A percentile compares a stretch with the other conserved stretches of the same genome.
These are phyloP conservation scores for Nakazawaea pomicola DNA, from an alignment of 805 yeast genomes.

Conservation along the genomic window DNA sequence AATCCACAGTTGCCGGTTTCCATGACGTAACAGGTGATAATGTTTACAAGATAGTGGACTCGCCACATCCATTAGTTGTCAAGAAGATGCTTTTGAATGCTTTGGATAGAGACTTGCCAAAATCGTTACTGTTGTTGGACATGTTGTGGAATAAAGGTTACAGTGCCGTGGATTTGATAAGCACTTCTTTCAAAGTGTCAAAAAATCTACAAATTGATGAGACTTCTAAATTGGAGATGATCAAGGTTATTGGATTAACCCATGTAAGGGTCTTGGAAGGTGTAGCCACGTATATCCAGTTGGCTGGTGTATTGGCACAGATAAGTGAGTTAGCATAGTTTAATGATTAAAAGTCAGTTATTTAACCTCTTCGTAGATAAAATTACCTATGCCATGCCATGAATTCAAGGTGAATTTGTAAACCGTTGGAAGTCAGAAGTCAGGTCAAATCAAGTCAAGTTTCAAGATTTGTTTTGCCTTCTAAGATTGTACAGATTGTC, in stretches of 20 bases:
- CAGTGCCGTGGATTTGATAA: constrained; percentile 86
- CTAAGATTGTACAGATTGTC: no score
- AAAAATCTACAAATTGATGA: constrained; percentile 73
- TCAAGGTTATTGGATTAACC: constrained; percentile 82
- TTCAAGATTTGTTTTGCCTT: no score
- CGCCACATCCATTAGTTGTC: constrained; percentile 89
- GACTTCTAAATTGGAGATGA: constrained; percentile 62
- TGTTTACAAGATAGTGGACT: constrained; percentile 92
- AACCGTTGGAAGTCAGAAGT: no score
- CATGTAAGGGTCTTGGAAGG: constrained; percentile 95
- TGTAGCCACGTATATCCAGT: constrained; percentile 79
- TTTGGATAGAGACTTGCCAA: constrained; percentile 47
- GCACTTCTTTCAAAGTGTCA: constrained; percentile 84
- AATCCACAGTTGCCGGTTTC: constrained; percentile 92
- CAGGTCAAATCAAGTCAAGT: no score
- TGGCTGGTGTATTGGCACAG: constrained; percentile 76
- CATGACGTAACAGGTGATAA: constrained; percentile 86
- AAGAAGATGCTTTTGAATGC: constrained; percentile 59
- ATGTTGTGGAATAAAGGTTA: constrained; percentile 87
- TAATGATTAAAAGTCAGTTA: not conserved
- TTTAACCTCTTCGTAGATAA: not conserved
- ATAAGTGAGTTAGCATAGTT: constrained; percentile 30
- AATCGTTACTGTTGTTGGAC: constrained; percentile 57
- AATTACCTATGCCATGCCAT: no score
- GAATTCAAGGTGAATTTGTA: no score